phyloP scores from a whole-genome alignment of 2,329 filamentous ascomycete species.

The Xylaria sp. region DNA sequence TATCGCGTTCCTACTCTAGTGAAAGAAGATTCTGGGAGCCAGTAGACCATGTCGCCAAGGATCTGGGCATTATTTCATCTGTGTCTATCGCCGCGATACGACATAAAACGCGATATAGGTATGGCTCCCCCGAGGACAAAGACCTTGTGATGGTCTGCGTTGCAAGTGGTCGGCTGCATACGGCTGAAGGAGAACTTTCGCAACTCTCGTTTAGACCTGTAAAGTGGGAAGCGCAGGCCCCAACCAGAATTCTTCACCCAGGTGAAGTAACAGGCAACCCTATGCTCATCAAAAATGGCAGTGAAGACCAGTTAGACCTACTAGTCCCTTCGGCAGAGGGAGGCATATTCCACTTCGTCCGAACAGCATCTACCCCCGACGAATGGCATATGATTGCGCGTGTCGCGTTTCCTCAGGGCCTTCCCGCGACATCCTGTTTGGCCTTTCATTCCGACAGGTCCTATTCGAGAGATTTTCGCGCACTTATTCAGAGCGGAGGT shows the following conservation, averaged over 20 bases:
- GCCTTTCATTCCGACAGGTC: conserved; percentile 10
- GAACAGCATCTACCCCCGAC: conserved; percentile 32
- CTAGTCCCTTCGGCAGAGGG: conserved; percentile 41
- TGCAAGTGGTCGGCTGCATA: conserved; percentile 34
- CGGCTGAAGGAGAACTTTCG: conserved; percentile 27
- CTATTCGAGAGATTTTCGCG: conserved; percentile 22
- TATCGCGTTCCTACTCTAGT: conserved; percentile 2
- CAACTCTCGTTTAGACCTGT: neutral
- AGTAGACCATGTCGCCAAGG: conserved; percentile 32
- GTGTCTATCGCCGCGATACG: conserved; percentile 28
- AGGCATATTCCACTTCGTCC: conserved; percentile 41
- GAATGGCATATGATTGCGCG: conserved; percentile 43
- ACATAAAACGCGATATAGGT: neutral
- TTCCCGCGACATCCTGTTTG: conserved; percentile 40
- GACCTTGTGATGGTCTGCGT: conserved; percentile 36
- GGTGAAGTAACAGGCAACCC: conserved; percentile 36
- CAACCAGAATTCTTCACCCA: conserved; percentile 14
- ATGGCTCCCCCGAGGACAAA: neutral
- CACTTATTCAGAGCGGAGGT: conserved; percentile 37
- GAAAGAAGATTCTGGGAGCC: conserved; percentile 1
- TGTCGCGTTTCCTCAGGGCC: conserved; percentile 35
- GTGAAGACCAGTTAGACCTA: conserved; percentile 33
- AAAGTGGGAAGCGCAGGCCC: neutral
- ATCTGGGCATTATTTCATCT: conserved; percentile 37
- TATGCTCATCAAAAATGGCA: conserved; percentile 20